Evolutionary conservation across 768 basidiomycete species (phyloP), one percentile per base, ranked within the genome.

Genomic region (Tylopilus intermedius): DNA sequence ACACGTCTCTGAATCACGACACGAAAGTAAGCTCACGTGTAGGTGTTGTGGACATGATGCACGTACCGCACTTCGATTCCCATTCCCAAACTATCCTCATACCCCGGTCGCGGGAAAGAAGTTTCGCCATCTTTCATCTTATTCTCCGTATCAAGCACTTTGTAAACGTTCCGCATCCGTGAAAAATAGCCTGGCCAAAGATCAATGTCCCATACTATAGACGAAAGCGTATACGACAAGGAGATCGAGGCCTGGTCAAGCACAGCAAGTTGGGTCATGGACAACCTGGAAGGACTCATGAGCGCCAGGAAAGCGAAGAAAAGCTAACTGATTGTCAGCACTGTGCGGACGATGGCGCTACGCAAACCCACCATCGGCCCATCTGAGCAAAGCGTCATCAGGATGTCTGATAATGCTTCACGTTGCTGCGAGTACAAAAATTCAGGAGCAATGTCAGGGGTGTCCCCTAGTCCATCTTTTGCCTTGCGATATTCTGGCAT

Each of bases 201-300:
- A 11, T 32, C 22, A 4, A 58, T 9, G 9, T 35, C 37, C n/a
- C 39, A 52, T 1, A 49, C 51, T 10, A 69, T 50, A 14, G 38
- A 35, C n/a, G 33, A 15, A 26, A 71, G 61, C 1, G 70, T 63
- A 37, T 42, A 47, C 5, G 61, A 59, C 38, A 71, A 49, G 8
- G 58, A 62, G 8, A 49, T 11, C 1, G 68, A 57, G 3, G 63
- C 59, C 46, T 69, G 63, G 41, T 65, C 56, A 0, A 71, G 57
- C 13, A 69, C 50, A 21, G 70, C 70, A 8, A 71, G 59, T 35
- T 70, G 65, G 15, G 64, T 53, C 37, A 71, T 52, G 18, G 70
- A 67, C 13, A 69, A 39, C 11, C 49, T 60, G 5, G 61, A 58
- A 9, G 70, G 70, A 27, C 18, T 37, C 9, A 62, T 35, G 26